phyloP scores from a whole-genome alignment of 352 stramenopile genomes.

The Phytophthora tentaculata region DNA sequence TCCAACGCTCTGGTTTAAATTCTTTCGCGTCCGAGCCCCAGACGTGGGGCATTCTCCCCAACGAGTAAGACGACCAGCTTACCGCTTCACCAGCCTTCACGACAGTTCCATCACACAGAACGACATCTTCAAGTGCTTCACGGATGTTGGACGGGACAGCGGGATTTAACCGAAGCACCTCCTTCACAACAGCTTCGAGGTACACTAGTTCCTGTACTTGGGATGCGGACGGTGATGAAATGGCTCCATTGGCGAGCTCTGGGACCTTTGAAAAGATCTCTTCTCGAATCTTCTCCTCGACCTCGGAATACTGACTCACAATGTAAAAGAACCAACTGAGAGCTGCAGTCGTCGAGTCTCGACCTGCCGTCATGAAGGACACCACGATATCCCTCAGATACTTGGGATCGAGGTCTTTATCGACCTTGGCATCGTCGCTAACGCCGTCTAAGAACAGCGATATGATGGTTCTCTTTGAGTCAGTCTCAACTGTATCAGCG shows the following conservation, averaged over 20 bases:
- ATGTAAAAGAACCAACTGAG: slow-evolving; percentile 76
- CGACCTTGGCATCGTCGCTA: slow-evolving; percentile 18
- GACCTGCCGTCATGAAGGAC: slow-evolving; percentile 76
- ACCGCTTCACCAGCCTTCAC: slow-evolving; percentile 38
- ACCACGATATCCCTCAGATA: slow-evolving; percentile 73
- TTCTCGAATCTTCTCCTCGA: slow-evolving; percentile 41
- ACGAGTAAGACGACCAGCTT: slow-evolving; percentile 42
- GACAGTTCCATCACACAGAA: slow-evolving; percentile 50
- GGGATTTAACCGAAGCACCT: slow-evolving; percentile 40
- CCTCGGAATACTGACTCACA: slow-evolving; percentile 52
- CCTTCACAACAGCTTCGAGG: slow-evolving; percentile 48
- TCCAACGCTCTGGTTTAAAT: slow-evolving; percentile 54
- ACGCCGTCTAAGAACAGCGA: slow-evolving; percentile 53
- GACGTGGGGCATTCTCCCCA: slow-evolving; percentile 42
- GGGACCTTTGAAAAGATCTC: slow-evolving; percentile 41
- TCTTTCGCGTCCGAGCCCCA: slow-evolving; percentile 52
- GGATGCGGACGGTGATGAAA: slow-evolving; percentile 19
- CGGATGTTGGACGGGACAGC: slow-evolving; percentile 38
- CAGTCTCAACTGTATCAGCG: background rate
- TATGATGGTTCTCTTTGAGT: slow-evolving; percentile 43
- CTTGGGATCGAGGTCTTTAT: slow-evolving; percentile 34
- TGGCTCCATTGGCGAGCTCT: slow-evolving; percentile 11
- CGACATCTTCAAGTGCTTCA: slow-evolving; percentile 39
- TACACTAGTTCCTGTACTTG: slow-evolving; percentile 47
- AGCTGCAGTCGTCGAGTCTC: slow-evolving; percentile 68